Conservation (phyloP, 176 grass and related monocot genomes). For the Carex kokanica region DNA sequence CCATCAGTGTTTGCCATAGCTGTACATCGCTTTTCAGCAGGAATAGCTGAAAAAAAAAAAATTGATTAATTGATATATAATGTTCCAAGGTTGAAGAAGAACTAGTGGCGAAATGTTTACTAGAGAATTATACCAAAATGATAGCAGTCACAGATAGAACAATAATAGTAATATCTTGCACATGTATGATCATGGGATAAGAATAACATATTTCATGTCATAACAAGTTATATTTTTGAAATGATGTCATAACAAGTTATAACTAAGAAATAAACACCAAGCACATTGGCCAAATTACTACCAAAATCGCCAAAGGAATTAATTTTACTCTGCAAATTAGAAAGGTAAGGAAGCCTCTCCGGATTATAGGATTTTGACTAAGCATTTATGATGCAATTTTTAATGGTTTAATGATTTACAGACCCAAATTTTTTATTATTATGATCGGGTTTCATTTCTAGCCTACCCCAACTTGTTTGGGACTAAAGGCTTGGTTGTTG, state of each 20-base stretch:
- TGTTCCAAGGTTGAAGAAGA: neutral
- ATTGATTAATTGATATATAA: neutral
- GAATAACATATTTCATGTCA: neutral
- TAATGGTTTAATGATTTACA: neutral
- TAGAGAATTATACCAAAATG: neutral
- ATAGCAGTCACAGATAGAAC: neutral
- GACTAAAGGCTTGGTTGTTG: too few species aligned
- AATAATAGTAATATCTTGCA: neutral
- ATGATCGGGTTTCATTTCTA: too few species aligned
- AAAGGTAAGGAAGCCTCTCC: neutral
- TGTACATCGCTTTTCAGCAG: conserved; percentile 21
- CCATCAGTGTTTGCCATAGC: conserved; percentile 9
- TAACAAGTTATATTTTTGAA: neutral
- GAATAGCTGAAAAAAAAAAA: conserved; percentile 10
- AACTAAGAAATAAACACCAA: conserved; percentile 1
- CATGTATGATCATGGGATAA: neutral
- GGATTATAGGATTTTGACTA: neutral
- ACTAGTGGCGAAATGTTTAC: neutral
- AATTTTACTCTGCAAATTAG: neutral
- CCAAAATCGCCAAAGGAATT: neutral
- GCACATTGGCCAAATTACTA: neutral
- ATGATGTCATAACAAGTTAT: neutral
- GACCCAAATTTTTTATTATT: neutral
- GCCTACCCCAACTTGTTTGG: too few species aligned
- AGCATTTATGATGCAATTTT: neutral